Evolutionary conservation across 2,329 filamentous ascomycete species (phyloP).

Genomic region (Fusarium sacchari): DNA sequence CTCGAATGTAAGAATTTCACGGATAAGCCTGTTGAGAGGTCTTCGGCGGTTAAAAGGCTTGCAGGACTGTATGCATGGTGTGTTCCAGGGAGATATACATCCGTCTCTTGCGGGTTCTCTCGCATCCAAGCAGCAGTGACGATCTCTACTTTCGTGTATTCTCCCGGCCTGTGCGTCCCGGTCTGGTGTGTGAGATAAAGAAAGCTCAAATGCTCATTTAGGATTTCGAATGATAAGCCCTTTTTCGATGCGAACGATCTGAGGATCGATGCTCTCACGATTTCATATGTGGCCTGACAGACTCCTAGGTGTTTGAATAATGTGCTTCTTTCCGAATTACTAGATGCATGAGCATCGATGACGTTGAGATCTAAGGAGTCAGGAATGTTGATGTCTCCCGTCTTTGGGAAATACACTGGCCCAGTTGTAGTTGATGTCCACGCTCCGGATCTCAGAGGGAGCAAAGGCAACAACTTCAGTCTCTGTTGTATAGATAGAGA

Average conservation of each 20-base stretch:
- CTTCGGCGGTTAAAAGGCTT: fast-evolving
- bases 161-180: background rate
- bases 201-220: background rate
- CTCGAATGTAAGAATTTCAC: fast-evolving
- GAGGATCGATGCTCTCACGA: background rate
- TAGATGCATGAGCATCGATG: background rate
- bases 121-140: fast-evolving
- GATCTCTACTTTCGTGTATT: fast-evolving
- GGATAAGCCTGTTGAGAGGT: background rate
- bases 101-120: fast-evolving
- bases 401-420: constrained; percentile 18
- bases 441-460: background rate
- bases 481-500: fast-evolving
- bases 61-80: fast-evolving
- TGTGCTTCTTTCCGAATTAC: background rate
- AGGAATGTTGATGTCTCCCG: background rate
- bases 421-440: background rate
- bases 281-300: background rate
- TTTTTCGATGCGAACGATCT: background rate
- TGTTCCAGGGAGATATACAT: background rate
- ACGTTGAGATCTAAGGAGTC: background rate
- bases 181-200: background rate
- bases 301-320: constrained; percentile 14
- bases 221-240: fast-evolving
- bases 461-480: constrained; percentile 3